Evolutionary conservation across 208 protist species (phyloP).

Genomic region (Trypanosoma rangeli): DNA sequence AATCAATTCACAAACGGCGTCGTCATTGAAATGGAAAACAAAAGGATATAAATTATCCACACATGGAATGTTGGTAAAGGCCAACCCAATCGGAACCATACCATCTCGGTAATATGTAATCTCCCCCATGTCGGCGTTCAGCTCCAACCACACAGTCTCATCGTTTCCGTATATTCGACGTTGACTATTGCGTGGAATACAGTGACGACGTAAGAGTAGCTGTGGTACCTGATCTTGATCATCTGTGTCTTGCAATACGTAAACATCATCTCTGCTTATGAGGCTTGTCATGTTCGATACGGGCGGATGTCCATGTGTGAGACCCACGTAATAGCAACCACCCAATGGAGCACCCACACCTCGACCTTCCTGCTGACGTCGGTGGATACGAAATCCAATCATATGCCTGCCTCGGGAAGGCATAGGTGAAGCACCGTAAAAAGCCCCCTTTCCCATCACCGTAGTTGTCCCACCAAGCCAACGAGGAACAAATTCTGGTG

Average conservation of each 20-base stretch:
- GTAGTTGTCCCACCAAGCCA: slow-evolving; percentile 57
- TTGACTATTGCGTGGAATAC: slow-evolving; percentile 72
- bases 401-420: slow-evolving; percentile 64
- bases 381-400: slow-evolving; percentile 82
- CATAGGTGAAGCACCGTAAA: slow-evolving; percentile 66
- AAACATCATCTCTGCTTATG: slow-evolving; percentile 75
- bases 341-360: slow-evolving; percentile 71
- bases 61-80: slow-evolving; percentile 76
- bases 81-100: slow-evolving; percentile 82
- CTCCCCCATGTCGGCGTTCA: slow-evolving; percentile 84
- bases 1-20: slow-evolving; percentile 84
- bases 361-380: slow-evolving; percentile 58
- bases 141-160: slow-evolving; percentile 87
- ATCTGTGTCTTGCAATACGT: slow-evolving; percentile 87
- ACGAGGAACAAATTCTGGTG: slow-evolving; percentile 39
- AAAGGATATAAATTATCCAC: slow-evolving; percentile 84
- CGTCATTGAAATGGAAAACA: slow-evolving; percentile 89
- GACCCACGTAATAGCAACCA: slow-evolving; percentile 88
- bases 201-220: slow-evolving; percentile 62
- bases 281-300: slow-evolving; percentile 73
- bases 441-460: slow-evolving; percentile 75
- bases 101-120: slow-evolving; percentile 89
- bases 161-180: slow-evolving; percentile 84
- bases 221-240: slow-evolving; percentile 85
- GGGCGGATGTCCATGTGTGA: slow-evolving; percentile 67